Conservation (phyloP, 306 rosid species). For the Quercus robur region DNA sequence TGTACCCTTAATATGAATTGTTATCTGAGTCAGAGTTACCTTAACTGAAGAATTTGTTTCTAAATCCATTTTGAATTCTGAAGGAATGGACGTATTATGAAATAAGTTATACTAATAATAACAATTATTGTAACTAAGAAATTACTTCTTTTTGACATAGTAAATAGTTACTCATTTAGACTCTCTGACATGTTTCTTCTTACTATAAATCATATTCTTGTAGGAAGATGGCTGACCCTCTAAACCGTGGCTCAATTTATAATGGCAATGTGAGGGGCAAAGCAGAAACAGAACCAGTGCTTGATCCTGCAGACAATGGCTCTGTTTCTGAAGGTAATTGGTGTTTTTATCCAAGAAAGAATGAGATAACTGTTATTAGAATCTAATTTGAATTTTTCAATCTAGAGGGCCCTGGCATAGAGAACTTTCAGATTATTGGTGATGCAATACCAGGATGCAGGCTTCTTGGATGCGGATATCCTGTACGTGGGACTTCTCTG, state of each 20-base stretch:
- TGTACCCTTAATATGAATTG: too few relatives aligned
- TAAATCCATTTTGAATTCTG: background rate
- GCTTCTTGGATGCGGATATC: conserved; percentile 97
- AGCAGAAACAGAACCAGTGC: conserved; percentile 19
- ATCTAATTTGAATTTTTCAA: conserved; percentile 22
- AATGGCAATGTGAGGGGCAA: conserved; percentile 24
- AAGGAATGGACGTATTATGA: background rate
- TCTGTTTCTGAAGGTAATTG: conserved; percentile 51
- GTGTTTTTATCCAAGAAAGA: conserved; percentile 2
- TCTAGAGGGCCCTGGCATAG: conserved; percentile 81
- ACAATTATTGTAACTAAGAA: background rate
- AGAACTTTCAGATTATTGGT: conserved; percentile 86
- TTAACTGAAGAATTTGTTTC: background rate
- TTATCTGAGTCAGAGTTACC: background rate
- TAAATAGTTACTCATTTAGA: background rate
- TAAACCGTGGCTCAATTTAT: conserved; percentile 28
- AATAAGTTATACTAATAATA: background rate
- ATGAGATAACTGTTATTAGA: background rate
- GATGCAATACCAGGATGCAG: conserved; percentile 78
- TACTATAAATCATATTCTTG: conserved; percentile 24
- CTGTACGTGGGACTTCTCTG: conserved; percentile 80
- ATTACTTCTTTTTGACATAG: background rate
- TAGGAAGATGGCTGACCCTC: conserved; percentile 52
- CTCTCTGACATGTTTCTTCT: conserved; percentile 4
- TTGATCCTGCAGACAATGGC: conserved; percentile 30